phyloP scores from a whole-genome alignment of 176 grass and related monocot species.

The Phyllostachys edulis region DNA sequence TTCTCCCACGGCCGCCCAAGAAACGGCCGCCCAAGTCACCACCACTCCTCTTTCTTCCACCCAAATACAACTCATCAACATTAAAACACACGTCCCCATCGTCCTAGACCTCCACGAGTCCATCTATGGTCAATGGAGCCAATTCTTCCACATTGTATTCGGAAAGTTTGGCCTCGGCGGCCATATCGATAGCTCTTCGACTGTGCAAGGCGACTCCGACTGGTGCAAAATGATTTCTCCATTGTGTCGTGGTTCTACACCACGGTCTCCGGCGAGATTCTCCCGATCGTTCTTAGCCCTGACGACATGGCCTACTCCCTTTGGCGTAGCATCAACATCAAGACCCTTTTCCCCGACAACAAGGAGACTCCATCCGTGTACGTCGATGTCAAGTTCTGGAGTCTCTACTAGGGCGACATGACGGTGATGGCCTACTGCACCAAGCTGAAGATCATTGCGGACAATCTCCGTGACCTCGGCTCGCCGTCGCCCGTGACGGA shows the following conservation, averaged over 20 bases:
- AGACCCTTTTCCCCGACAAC: background rate
- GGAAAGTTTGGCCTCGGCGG: too few species aligned
- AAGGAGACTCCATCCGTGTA: background rate
- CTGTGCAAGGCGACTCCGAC: background rate
- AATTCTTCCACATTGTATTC: background rate
- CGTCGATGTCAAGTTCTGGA: background rate
- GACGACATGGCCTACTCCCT: background rate
- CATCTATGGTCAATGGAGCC: background rate
- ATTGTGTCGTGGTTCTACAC: background rate
- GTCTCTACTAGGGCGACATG: background rate
- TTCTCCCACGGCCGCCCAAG: too few species aligned
- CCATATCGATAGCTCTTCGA: background rate
- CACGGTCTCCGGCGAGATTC: background rate
- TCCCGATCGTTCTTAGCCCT: background rate
- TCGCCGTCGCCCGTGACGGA: too few species aligned
- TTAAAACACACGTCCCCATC: too few species aligned
- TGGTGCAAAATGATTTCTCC: background rate
- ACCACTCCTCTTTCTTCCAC: too few species aligned
- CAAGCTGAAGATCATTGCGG: too few species aligned
- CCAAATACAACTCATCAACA: too few species aligned
- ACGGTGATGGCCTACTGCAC: too few species aligned
- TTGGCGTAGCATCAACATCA: background rate
- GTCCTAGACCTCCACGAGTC: too few species aligned
- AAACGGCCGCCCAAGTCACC: too few species aligned
- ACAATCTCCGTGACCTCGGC: too few species aligned